These are phyloP conservation scores for Trichophyton equinum DNA, from an alignment of 2,329 filamentous ascomycete genomes.

Conservation along the genomic window DNA sequence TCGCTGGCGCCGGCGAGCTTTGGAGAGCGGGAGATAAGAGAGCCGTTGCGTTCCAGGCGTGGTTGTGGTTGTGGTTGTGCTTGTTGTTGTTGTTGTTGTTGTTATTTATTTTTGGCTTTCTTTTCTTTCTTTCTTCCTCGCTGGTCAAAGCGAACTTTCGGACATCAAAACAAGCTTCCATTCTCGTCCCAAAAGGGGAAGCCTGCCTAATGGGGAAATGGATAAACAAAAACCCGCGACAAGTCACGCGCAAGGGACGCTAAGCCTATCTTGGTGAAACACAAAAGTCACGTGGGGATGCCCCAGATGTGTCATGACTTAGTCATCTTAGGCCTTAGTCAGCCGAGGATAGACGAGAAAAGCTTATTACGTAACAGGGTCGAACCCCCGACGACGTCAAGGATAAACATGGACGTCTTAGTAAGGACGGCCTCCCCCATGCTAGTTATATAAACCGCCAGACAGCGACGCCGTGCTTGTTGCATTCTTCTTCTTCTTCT, in stretches of 20 bases:
- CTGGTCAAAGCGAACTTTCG: not conserved
- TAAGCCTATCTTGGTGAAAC: not conserved
- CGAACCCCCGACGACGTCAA: not conserved
- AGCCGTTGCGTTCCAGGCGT: too few relatives aligned
- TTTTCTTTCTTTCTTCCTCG: not conserved
- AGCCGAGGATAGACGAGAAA: not conserved
- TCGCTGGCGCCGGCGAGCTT: not conserved
- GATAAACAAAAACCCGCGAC: conserved; percentile 1
- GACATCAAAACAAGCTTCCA: not conserved
- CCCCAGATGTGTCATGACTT: not conserved
- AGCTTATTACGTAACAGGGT: too few relatives aligned
- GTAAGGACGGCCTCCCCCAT: not conserved
- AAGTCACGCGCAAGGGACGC: not conserved
- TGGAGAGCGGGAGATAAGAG: not conserved
- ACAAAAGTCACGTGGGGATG: not conserved
- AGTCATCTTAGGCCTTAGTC: not conserved
- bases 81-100: too few relatives aligned
- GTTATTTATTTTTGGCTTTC: not conserved
- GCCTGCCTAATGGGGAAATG: conserved; percentile 2
- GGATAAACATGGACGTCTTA: not conserved
- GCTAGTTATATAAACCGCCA: not conserved
- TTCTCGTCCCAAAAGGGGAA: not conserved
- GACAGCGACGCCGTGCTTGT: not conserved
- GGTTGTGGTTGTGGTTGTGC: too few relatives aligned
- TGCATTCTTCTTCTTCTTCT: not conserved